Percentiles rank a stretch among this genome's conserved stretches.
These are phyloP conservation scores for Phytophthora agathidicida DNA, from an alignment of 352 stramenopile genomes.

Conservation along the genomic window DNA sequence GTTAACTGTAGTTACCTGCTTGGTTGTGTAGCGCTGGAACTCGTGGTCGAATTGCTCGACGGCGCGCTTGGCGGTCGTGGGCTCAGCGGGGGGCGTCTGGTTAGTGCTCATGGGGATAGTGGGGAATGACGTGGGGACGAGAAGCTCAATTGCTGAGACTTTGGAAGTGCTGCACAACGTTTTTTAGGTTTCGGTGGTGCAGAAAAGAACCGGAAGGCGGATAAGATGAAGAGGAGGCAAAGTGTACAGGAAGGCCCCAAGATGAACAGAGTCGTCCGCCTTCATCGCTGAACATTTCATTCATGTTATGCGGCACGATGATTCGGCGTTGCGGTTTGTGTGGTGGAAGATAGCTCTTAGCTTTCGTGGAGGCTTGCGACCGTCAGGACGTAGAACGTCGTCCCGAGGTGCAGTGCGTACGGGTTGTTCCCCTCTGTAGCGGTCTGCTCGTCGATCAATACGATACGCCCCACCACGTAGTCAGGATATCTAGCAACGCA, in stretches of 20 bases:
- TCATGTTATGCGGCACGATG: slow-evolving; percentile 33
- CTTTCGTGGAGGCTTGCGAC: slow-evolving; percentile 84
- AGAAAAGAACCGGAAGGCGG: slow-evolving; percentile 19
- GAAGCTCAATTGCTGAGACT: slow-evolving; percentile 11
- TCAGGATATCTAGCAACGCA: slow-evolving; percentile 74
- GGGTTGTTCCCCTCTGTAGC: slow-evolving; percentile 83
- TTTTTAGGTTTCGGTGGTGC: slow-evolving; percentile 19
- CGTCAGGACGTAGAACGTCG: slow-evolving; percentile 89
- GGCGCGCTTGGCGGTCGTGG: slow-evolving; percentile 41
- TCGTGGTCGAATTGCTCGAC: slow-evolving; percentile 87
- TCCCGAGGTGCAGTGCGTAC: slow-evolving; percentile 75
- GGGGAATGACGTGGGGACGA: slow-evolving; percentile 8
- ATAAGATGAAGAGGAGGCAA: slow-evolving; percentile 26
- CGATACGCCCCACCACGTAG: slow-evolving; percentile 88
- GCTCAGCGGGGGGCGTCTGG: slow-evolving; percentile 18
- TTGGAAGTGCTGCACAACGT: slow-evolving; percentile 3
- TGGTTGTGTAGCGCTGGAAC: slow-evolving; percentile 88
- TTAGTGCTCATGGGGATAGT: slow-evolving; percentile 26
- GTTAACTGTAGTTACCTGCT: slow-evolving; percentile 50
- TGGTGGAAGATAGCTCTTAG: slow-evolving; percentile 34
- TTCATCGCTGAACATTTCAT: slow-evolving; percentile 39
- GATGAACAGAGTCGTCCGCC: slow-evolving; percentile 12
- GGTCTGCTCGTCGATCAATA: slow-evolving; percentile 88
- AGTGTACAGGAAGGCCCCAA: slow-evolving; percentile 25
- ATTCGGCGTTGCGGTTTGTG: slow-evolving; percentile 1